Percentiles rank a stretch among this genome's conserved stretches.
These are phyloP conservation scores for Trametes meyenii DNA, from an alignment of 768 basidiomycete species.

Conservation along the genomic window DNA sequence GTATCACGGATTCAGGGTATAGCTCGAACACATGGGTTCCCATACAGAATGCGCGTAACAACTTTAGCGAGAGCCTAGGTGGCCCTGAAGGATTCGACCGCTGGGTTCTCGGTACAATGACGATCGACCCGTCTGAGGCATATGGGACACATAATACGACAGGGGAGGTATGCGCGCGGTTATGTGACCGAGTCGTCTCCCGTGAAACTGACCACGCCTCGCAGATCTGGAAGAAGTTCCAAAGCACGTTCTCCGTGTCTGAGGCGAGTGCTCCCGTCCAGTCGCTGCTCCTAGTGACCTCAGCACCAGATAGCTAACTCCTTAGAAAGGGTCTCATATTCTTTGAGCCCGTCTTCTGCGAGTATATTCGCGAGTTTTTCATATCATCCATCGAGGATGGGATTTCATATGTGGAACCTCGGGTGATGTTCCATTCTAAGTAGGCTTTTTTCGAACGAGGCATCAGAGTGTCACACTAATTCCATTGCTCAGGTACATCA, in stretches of 20 bases:
- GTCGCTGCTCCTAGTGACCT: background rate
- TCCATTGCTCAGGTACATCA: slow-evolving; percentile 48
- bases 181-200: background rate
- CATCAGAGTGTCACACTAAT: background rate
- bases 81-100: slow-evolving; percentile 68
- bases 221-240: slow-evolving; percentile 79
- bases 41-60: slow-evolving; percentile 53
- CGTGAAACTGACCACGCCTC: background rate
- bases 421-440: slow-evolving; percentile 65
- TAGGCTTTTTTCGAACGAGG: slow-evolving; percentile 29
- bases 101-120: slow-evolving; percentile 61
- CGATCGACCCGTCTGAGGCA: slow-evolving; percentile 69
- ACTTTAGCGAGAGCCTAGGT: slow-evolving; percentile 53
- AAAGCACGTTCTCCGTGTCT: slow-evolving; percentile 52
- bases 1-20: slow-evolving; percentile 49
- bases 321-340: slow-evolving; percentile 31
- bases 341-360: slow-evolving; percentile 59
- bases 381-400: slow-evolving; percentile 65
- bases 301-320: slow-evolving; percentile 26
- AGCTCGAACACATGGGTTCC: slow-evolving; percentile 54
- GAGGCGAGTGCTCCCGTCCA: slow-evolving; percentile 38
- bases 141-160: slow-evolving; percentile 74
- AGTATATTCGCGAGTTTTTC: slow-evolving; percentile 66
- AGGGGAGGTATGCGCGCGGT: slow-evolving; percentile 47
- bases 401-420: slow-evolving; percentile 69